phyloP scores from a whole-genome alignment of 2,329 filamentous ascomycete genomes.

The Penicillium sp. region DNA sequence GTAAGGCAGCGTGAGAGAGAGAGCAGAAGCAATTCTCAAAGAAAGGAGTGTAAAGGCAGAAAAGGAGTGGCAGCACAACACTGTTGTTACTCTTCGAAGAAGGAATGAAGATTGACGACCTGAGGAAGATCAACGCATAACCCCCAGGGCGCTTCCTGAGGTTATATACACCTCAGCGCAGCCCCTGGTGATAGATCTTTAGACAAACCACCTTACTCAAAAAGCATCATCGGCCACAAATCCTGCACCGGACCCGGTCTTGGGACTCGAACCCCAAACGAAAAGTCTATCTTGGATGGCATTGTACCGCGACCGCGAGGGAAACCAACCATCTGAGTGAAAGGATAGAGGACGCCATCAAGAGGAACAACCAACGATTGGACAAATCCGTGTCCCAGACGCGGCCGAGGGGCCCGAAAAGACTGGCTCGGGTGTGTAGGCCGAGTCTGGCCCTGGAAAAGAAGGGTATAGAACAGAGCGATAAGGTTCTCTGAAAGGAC shows the following conservation, averaged over 20 bases:
- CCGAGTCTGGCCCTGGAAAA: background rate
- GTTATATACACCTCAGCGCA: conserved; percentile 13
- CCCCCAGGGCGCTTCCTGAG: background rate
- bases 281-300: background rate
- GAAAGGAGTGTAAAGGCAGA: conserved; percentile 4
- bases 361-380: background rate
- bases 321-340: background rate
- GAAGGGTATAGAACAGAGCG: background rate
- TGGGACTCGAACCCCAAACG: conserved; percentile 20
- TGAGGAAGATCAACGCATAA: background rate
- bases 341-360: background rate
- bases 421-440: background rate
- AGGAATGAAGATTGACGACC: background rate
- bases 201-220: conserved; percentile 15
- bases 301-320: background rate
- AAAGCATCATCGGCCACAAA: conserved; percentile 28
- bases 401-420: background rate
- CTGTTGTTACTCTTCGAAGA: background rate
- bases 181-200: background rate
- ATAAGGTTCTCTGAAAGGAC: background rate
- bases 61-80: conserved; percentile 11
- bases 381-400: background rate
- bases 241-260: conserved; percentile 35
- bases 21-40: background rate
- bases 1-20: background rate